phyloP scores from a whole-genome alignment of 495 filamentous ascomycete species.

The Elaphomyces granulatus region DNA sequence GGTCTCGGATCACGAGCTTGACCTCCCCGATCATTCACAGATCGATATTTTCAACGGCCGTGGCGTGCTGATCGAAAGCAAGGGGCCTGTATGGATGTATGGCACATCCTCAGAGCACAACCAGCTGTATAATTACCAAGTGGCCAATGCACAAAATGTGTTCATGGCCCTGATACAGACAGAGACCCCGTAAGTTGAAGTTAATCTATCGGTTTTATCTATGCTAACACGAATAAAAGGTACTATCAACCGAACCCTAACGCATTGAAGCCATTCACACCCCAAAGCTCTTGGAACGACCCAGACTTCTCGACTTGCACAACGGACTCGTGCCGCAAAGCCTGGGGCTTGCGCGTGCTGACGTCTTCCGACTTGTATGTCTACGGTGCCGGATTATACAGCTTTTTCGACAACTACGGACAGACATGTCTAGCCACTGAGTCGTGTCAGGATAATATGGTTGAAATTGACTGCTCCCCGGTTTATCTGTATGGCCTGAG shows the following conservation, averaged over 20 bases:
- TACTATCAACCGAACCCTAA: constrained; percentile 84
- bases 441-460: constrained; percentile 76
- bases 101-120: constrained; percentile 80
- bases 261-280: constrained; percentile 50
- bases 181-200: constrained; percentile 49
- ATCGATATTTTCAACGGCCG: constrained; percentile 88
- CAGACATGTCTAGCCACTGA: constrained; percentile 62
- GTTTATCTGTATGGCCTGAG: constrained; percentile 66
- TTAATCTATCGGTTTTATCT: background rate
- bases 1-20: constrained; percentile 89
- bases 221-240: constrained; percentile 1
- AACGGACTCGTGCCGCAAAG: constrained; percentile 52
- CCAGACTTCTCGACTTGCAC: constrained; percentile 58
- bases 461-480: constrained; percentile 60
- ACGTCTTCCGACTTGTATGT: constrained; percentile 52
- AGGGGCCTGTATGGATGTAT: constrained; percentile 46
- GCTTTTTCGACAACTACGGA: constrained; percentile 75
- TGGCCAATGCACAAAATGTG: constrained; percentile 64
- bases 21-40: constrained; percentile 59
- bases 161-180: constrained; percentile 81
- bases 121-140: constrained; percentile 80
- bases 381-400: constrained; percentile 71
- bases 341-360: constrained; percentile 72
- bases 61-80: constrained; percentile 61
- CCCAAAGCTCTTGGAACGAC: constrained; percentile 51